Evolutionary conservation across 345 rosid genomes (phyloP), one percentile per base, ranked within the genome.

Genomic region (Salix udensis): DNA sequence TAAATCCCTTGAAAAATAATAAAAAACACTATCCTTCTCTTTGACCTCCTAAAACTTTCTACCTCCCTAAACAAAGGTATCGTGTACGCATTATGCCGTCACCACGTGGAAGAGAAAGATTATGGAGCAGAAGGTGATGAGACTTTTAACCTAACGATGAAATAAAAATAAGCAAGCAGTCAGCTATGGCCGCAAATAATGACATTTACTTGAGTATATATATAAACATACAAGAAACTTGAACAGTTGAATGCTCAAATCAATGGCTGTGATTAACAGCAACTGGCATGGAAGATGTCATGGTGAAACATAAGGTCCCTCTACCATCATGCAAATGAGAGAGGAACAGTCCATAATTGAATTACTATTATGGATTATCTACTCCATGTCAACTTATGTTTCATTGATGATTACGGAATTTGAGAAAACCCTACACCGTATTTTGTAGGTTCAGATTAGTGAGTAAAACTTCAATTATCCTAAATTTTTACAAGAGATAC

Each of bases 131-230:
- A 67, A 48, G 16, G 39, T 9, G 39, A 11, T 60, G 14, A 66
- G 48, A 28, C 76, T 77, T 77, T 71, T 50, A 53, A 65, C 76
- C 78, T 72, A 44, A 19, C 30, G 44, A 6, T 55, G 61, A 80
- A 30, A 67, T 74, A 42, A 34, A 67, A 28, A 39, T 11, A 65
- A 2, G 15, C 18, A 55, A 39, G 40, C 39, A 75, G 34, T 31
- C 68, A 28, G 8, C 48, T 36, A 16, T 44, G 28, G 77, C n/a
- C 52, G 36, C n/a, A 62, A 48, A 34, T 15, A 34, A 44, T 37
- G 69, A 42, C 13, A 70, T 73, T 67, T 42, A 26, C 50, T 46
- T 26, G 30, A 39, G 16, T 30, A 70, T 55, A 30, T 30, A 70
- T 55, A 30, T 66, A 19, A 78, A 52, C 12, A 26, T 36, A 44